Percentiles rank a stretch among this genome's conserved stretches.
These are phyloP conservation scores for Phaeotremella fagi DNA, from an alignment of 768 basidiomycete genomes.

Conservation along the genomic window DNA sequence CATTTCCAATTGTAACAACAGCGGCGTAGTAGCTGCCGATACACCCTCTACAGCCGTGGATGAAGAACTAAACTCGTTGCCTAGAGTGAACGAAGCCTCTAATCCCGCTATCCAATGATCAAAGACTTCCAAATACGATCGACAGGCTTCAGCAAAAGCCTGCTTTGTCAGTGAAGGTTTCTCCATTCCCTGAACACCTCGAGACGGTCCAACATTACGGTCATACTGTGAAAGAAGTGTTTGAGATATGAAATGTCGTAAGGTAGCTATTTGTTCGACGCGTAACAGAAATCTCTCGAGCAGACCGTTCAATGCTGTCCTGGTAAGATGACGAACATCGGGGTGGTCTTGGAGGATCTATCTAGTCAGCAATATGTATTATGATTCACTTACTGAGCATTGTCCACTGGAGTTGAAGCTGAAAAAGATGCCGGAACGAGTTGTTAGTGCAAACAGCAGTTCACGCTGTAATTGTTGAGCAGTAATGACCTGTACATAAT, in stretches of 20 bases:
- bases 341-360: constrained; percentile 22
- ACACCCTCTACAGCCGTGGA: not conserved
- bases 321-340: constrained; percentile 15
- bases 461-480: constrained; percentile 31
- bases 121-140: constrained; percentile 2
- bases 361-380: not conserved
- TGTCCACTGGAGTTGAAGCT: not conserved
- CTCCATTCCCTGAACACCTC: not conserved
- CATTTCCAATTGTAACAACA: constrained; percentile 9
- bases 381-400: constrained; percentile 2
- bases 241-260: constrained; percentile 11
- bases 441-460: constrained; percentile 29
- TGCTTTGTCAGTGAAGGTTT: constrained; percentile 6
- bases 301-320: constrained; percentile 8
- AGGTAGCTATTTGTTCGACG: constrained; percentile 4
- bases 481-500: constrained; percentile 25
- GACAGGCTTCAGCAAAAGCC: constrained; percentile 34
- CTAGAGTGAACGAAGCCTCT: constrained; percentile 17
- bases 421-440: constrained; percentile 25
- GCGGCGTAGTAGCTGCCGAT: constrained; percentile 13
- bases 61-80: not conserved
- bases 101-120: constrained; percentile 24
- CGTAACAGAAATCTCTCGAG: constrained; percentile 1
- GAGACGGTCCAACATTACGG: not conserved
- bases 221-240: not conserved